Evolutionary conservation across 83 land plant species (phyloP).

Genomic region (Larix sibirica): DNA sequence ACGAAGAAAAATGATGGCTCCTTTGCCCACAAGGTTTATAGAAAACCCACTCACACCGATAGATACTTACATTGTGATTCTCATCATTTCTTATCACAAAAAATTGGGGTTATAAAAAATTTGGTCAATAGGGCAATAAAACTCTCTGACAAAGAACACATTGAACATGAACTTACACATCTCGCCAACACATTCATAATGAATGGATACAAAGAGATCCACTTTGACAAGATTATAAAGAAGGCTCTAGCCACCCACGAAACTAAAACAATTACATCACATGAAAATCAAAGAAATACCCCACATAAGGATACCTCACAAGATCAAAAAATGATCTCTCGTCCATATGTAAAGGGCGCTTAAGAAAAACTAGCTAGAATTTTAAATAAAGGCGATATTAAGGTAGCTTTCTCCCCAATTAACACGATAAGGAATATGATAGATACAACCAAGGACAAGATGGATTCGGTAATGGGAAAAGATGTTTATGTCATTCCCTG

Average conservation of each 20-base stretch:
- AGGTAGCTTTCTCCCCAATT: neutral
- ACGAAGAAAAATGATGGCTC: neutral
- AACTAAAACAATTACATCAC: no score
- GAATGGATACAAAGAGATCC: neutral
- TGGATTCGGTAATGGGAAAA: neutral
- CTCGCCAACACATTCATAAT: neutral
- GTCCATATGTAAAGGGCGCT: neutral
- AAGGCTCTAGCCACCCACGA: neutral
- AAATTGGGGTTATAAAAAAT: neutral
- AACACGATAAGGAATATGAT: neutral
- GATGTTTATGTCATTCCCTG: neutral
- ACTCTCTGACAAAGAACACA: neutral
- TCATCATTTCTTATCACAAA: neutral
- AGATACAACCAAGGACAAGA: neutral
- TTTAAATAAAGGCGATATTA: neutral
- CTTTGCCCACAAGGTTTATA: neutral
- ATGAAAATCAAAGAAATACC: neutral
- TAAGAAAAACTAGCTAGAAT: neutral
- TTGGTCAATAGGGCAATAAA: neutral
- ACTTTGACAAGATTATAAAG: neutral
- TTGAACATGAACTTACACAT: neutral
- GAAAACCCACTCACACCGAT: neutral
- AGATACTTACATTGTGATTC: neutral
- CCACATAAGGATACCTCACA: no score
- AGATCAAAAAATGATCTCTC: neutral